Evolutionary conservation across 1,139 yeast genomes (phyloP), one percentile per base, ranked within the genome.

Genomic region (Saccharomyces uvarum): DNA sequence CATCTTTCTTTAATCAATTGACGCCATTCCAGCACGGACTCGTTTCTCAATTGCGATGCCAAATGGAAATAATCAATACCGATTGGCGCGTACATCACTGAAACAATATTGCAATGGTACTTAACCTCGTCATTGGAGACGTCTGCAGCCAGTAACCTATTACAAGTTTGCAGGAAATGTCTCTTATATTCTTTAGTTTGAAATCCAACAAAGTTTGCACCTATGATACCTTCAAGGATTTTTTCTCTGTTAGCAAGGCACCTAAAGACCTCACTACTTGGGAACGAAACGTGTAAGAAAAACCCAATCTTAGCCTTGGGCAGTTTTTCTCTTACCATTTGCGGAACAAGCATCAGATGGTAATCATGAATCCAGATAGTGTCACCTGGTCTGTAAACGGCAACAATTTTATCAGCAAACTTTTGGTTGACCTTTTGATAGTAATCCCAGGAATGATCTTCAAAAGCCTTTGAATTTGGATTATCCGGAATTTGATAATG

Each of bases 401-500:
- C 79, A 5, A 86, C 81, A 49, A 90, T 76, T 61, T 78, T 80
- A 57, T 88, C 87, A 0, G 97, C 97, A 62, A 89, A 79, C 51
- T 81, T 72, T 66, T 85, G 88, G 64, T 91, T 91, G 61, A 90
- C 76, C 2, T 77, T 74, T 60, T 81, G 82, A 69, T 90, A 91
- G 64, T 86, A 84, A 31, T 82, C 83, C 96, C 97, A 91, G 0
- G 96, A 87, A 67, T 89, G 95, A 59, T 88, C 96, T 69, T 90
- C 96, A 70, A 90, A 90, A 0, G 96, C 96, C 70, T 89, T 89
- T 1, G 95, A 84, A 63, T 86, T 87, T 51, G 96, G 95, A 63
- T 89, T 84, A 68, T 91, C 97, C 0, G 97, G 97, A 48, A 90
- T 88, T 69, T 91, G 96, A 67, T 91, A 91, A 67, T 91, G 98